Conservation (phyloP, 441 rosid species). For the Adansonia gregorii region DNA sequence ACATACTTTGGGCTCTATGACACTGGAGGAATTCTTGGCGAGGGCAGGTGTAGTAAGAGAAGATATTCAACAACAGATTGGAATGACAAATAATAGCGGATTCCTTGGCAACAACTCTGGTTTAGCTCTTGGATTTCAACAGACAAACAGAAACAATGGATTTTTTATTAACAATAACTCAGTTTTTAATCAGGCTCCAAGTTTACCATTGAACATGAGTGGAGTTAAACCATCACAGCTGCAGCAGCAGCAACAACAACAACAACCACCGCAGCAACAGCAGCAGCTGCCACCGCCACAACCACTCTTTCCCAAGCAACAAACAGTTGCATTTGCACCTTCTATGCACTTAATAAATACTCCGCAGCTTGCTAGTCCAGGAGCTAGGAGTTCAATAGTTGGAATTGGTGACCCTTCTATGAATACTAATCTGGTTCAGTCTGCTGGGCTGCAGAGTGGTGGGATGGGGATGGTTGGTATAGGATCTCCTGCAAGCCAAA, state of each 20-base stretch:
- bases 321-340: slow-evolving; percentile 49
- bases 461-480: slow-evolving; percentile 53
- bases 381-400: slow-evolving; percentile 48
- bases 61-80: slow-evolving; percentile 50
- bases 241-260: slow-evolving; percentile 41
- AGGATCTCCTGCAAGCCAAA: slow-evolving; percentile 54
- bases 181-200: slow-evolving; percentile 48
- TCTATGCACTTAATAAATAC: slow-evolving; percentile 34
- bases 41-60: slow-evolving; percentile 68
- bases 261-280: slow-evolving; percentile 33
- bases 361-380: slow-evolving; percentile 47
- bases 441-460: slow-evolving; percentile 44
- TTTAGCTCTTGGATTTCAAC: slow-evolving; percentile 54
- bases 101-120: slow-evolving; percentile 41
- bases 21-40: slow-evolving; percentile 69
- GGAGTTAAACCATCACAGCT: slow-evolving; percentile 48
- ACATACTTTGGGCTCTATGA: slow-evolving; percentile 67
- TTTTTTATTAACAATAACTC: slow-evolving; percentile 42
- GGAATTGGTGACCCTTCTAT: slow-evolving; percentile 46
- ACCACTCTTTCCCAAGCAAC: slow-evolving; percentile 57
- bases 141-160: slow-evolving; percentile 47
- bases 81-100: slow-evolving; percentile 35
- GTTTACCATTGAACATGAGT: slow-evolving; percentile 47
- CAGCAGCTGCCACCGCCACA: slow-evolving; percentile 25
- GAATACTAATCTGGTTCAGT: slow-evolving; percentile 54